Percentiles rank a stretch among this genome's conserved stretches.
Evolutionary conservation across 2,329 filamentous ascomycete species (phyloP).

Genomic region (Cytospora chrysosperma): DNA sequence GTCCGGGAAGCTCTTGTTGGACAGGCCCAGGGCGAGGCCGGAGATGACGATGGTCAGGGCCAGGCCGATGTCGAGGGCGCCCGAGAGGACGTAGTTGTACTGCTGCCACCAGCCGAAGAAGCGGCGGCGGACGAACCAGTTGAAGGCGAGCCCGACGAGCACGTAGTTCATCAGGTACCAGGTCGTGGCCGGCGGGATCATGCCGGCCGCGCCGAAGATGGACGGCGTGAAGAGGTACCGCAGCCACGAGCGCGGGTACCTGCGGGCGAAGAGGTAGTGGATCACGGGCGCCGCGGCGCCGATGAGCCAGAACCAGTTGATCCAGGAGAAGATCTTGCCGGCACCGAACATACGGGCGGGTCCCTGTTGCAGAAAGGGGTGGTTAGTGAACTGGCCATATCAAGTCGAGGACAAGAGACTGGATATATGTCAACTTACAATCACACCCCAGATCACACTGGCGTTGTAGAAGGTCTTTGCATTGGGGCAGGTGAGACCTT

Average conservation of each 20-base stretch:
- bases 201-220: slow-evolving; percentile 32
- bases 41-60: slow-evolving; percentile 52
- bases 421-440: slow-evolving; percentile 23
- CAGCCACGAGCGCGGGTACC: slow-evolving; percentile 26
- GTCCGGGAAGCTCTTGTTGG: background rate
- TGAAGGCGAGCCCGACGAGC: slow-evolving; percentile 51
- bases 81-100: slow-evolving; percentile 56
- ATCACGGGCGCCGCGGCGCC: slow-evolving; percentile 30
- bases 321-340: slow-evolving; percentile 31
- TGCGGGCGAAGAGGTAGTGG: slow-evolving; percentile 27
- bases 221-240: slow-evolving; percentile 33
- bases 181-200: slow-evolving; percentile 42
- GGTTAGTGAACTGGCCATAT: background rate
- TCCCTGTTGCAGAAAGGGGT: slow-evolving; percentile 1
- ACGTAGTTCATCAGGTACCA: slow-evolving; percentile 43
- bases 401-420: too few species aligned
- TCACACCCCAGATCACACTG: slow-evolving; percentile 38
- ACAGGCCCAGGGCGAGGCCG: slow-evolving; percentile 29
- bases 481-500: slow-evolving; percentile 35
- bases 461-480: slow-evolving; percentile 39
- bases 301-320: slow-evolving; percentile 33
- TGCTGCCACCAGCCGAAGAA: slow-evolving; percentile 53
- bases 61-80: slow-evolving; percentile 51
- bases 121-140: slow-evolving; percentile 46
- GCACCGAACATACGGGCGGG: slow-evolving; percentile 34